A percentile compares a stretch with the other conserved stretches of the same genome.
Evolutionary conservation across 345 rosid genomes (phyloP).

Genomic region (Sisymbrium irio): DNA sequence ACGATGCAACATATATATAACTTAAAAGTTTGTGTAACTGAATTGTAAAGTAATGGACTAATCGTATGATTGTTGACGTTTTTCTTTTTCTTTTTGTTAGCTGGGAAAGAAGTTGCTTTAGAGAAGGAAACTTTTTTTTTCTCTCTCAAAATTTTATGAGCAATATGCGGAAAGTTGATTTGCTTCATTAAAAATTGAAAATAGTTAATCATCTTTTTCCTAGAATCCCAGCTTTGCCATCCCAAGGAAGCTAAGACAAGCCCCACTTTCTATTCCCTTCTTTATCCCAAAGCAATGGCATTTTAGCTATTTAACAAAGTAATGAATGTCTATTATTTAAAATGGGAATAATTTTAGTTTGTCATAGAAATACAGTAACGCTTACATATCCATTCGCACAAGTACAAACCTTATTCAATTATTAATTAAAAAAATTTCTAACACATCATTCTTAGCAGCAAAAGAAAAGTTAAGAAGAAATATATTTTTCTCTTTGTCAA

Average conservation of each 20-base stretch:
- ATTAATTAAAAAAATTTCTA: not conserved
- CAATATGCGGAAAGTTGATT: not conserved
- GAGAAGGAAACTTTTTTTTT: no score
- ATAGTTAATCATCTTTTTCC: not conserved
- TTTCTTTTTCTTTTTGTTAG: no score
- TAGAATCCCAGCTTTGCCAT: no score
- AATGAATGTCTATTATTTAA: not conserved
- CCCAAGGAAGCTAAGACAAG: no score
- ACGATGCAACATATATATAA: not conserved
- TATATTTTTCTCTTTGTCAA: not conserved
- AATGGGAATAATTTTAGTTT: no score
- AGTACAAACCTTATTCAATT: not conserved
- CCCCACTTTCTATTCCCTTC: no score
- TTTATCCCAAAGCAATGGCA: not conserved
- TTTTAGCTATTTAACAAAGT: not conserved
- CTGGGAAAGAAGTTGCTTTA: no score
- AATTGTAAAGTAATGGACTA: not conserved
- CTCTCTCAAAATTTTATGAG: no score
- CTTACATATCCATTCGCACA: no score
- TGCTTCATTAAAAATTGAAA: not conserved
- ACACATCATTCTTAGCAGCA: not conserved
- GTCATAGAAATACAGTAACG: not conserved
- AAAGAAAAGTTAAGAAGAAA: not conserved
- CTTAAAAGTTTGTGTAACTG: not conserved
- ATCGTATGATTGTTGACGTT: no score